Base-by-base conservation (phyloP, 2,329 filamentous ascomycete species). In the Monosporascus sp. region DNA sequence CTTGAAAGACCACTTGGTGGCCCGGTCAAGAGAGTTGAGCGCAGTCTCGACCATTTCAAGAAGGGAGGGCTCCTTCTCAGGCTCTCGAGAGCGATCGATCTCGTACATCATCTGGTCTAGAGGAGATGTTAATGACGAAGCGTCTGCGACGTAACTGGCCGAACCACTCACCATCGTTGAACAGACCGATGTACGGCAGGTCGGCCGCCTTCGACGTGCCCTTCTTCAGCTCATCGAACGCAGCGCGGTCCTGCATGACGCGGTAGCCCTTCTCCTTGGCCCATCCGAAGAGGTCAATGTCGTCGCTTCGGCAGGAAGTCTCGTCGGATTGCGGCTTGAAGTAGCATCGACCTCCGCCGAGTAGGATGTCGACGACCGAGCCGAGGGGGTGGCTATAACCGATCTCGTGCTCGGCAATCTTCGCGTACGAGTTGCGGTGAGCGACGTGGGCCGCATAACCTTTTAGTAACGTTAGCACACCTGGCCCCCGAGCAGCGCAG, bases 301-400 rank as follows among this genome's bases (percentile, higher is more conserved):
- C 62, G 51, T 74, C 71, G 14, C 60, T 57, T 25, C 70, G 65
- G 61, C 71, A 74, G 14, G 69, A 72, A 4, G 60, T 62, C 7
- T 62, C 53, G 42, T 70, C 68, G 6, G 65, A 68, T 17, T 66
- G 58, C 9, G 71, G 71, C 54, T 70, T 71, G 64, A 72, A 73
- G 59, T 70, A 72, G 60, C 71, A 74, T 37, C 65, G 64, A 18
- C 71, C 71, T 15, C 71, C 71, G 24, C 71, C 71, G 49, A 74
- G 56, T n/a, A 73, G 59, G 27, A 73, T 58, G 54, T 74, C 71
- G 24, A 71, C 70, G 17, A 64, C 63, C 4, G 66, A 63, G 14
- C 69, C 68, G n/a, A 73, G 62, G 2, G 70, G 71, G 51, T 73
- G 71, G 18, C 61, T 65, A 39, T 58, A 60, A n/a, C 71, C 71